These are phyloP conservation scores for Stereocaulon alpinum DNA, from an alignment of 495 filamentous ascomycete species.

Conservation along the genomic window DNA sequence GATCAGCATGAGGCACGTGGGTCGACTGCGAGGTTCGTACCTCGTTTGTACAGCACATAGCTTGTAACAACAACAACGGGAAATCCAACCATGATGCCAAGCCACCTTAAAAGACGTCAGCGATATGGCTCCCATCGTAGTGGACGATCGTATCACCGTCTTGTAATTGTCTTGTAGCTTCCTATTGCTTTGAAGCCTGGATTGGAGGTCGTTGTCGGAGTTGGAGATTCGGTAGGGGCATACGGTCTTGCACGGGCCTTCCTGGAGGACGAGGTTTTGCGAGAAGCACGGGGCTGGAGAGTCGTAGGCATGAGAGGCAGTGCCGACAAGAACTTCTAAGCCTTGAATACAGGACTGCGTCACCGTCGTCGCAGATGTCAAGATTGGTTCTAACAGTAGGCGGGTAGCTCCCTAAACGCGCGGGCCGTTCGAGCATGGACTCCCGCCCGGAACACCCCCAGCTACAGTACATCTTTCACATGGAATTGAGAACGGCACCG, in stretches of 20 bases:
- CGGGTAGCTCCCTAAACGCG: too few species aligned
- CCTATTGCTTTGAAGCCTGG: conserved; percentile 11
- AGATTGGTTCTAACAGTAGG: not conserved
- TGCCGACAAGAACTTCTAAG: not conserved
- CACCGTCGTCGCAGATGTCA: not conserved
- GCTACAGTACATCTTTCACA: too few species aligned
- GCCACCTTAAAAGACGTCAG: conserved; percentile 11
- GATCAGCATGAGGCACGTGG: not conserved
- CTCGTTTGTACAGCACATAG: conserved; percentile 15
- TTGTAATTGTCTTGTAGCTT: conserved; percentile 13
- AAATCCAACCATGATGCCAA: conserved; percentile 15
- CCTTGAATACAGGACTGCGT: not conserved
- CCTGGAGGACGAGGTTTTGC: not conserved
- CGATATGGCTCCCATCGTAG: not conserved
- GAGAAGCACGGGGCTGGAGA: not conserved
- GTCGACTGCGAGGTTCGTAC: not conserved
- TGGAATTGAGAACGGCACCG: too few species aligned
- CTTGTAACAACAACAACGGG: conserved; percentile 17
- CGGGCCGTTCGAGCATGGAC: too few species aligned
- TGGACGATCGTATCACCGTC: not conserved
- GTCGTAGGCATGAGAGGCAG: not conserved
- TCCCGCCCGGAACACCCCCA: too few species aligned
- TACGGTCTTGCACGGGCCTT: not conserved
- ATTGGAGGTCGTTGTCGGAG: not conserved
- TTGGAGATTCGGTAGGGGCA: not conserved